Evolutionary conservation across 176 grass and related monocot genomes (phyloP), one percentile per base, ranked within the genome.

Genomic region (Lolium rigidum): DNA sequence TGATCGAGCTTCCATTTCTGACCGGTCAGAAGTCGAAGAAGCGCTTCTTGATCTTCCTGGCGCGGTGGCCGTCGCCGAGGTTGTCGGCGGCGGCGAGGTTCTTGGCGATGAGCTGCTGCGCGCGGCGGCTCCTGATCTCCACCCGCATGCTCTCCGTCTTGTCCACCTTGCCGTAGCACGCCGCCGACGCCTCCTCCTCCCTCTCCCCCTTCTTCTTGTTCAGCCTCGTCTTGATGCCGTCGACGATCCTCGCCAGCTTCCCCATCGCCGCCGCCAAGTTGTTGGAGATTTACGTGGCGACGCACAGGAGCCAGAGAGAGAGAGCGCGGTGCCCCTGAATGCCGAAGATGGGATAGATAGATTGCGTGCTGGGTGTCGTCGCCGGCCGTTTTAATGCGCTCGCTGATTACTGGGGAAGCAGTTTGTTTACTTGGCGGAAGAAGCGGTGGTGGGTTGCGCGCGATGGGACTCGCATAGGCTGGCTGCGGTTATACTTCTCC

Each of bases 61-160:
- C 13, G 26, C 49, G 78, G 31, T 50, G 8, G 7, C 17, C 75
- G 79, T 17, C 64, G 80, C 50, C 24, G 57, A 94, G 4, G 31
- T 85, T 38, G 78, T 95, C 89, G 6, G 79, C 91, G n/a, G 62
- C 35, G 81, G 78, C 72, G 62, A 98, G 95, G 88, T 95, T 98
- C 88, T 98, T 98, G 79, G 87, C 91, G 63, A 98, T 93, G 61
- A 98, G 91, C 85, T 90, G 81, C 67, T 47, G 86, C 57, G 95
- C 85, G 64, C 74, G 92, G 75, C 78, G 88, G 89, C 92, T 98
- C 78, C 50, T 89, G 73, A 95, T 95, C 87, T 97, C 95, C 69
- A 97, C 82, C 72, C 92, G 72, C 95, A 93, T 98, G 92, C 95
- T 98, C 0, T 90, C 95, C 15, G 95, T 98, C 74, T 93, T 98